phyloP scores from a whole-genome alignment of 495 filamentous ascomycete genomes.

The Usnea hakonensis region DNA sequence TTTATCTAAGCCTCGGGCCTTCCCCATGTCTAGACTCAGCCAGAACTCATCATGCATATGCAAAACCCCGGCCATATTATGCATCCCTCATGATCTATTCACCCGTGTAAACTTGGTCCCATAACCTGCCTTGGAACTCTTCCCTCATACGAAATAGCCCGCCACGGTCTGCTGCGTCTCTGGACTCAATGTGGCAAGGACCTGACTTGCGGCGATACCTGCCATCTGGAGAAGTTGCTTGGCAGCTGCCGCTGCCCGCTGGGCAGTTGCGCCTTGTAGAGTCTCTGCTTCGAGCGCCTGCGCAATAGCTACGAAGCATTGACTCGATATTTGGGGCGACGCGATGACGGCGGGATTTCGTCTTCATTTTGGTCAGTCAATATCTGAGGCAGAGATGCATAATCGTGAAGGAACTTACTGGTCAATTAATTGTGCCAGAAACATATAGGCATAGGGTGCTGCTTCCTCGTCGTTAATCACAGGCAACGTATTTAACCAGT shows the following conservation, averaged over 20 bases:
- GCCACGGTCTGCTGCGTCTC: constrained; percentile 72
- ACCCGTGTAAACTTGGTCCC: background rate
- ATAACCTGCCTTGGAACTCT: background rate
- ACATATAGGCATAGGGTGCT: constrained; percentile 91
- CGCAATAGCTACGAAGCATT: constrained; percentile 73
- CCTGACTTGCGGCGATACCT: constrained; percentile 58
- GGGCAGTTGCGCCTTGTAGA: constrained; percentile 71
- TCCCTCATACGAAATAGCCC: constrained; percentile 46
- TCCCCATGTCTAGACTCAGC: background rate
- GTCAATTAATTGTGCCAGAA: constrained; percentile 83
- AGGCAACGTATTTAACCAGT: constrained; percentile 86
- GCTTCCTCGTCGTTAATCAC: constrained; percentile 95
- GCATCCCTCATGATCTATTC: constrained; percentile 8
- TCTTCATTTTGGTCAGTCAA: constrained; percentile 37
- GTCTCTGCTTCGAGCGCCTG: constrained; percentile 87
- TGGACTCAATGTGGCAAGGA: constrained; percentile 61
- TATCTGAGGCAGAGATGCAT: background rate
- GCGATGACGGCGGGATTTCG: constrained; percentile 75
- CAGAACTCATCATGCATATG: constrained; percentile 5
- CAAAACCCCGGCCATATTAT: constrained; percentile 13
- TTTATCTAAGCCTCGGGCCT: background rate
- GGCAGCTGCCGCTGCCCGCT: constrained; percentile 61
- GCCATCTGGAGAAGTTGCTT: constrained; percentile 65
- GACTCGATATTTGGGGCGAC: constrained; percentile 49
- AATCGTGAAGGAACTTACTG: constrained; percentile 55